Percentiles rank a stretch among this genome's conserved stretches.
phyloP scores from a whole-genome alignment of 805 yeast genomes.

The Wickerhamiella alocasiicola region DNA sequence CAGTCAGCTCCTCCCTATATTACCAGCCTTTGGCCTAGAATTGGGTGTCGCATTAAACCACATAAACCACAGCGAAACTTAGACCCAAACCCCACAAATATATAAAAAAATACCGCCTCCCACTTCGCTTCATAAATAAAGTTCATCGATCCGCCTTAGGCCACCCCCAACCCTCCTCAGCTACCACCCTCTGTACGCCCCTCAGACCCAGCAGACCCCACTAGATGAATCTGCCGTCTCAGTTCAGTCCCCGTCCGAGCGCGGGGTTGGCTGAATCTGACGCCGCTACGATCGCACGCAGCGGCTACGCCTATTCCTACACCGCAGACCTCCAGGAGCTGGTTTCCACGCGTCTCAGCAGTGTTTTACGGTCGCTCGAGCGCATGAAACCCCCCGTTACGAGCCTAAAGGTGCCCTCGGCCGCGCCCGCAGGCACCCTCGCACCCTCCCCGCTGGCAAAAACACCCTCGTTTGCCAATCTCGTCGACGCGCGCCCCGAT shows the following conservation, averaged over 20 bases:
- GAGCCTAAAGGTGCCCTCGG: constrained; percentile 12
- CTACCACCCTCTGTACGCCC: too few species aligned
- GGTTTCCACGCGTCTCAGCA: constrained; percentile 16
- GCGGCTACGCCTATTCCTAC: constrained; percentile 16
- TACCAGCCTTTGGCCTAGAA: too few species aligned
- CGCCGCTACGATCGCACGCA: constrained; percentile 8
- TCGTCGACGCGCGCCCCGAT: constrained; percentile 1
- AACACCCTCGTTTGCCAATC: neutral
- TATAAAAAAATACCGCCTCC: too few species aligned
- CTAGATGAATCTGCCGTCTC: constrained; percentile 5
- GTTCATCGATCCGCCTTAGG: too few species aligned
- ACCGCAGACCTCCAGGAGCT: constrained; percentile 16
- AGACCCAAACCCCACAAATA: too few species aligned
- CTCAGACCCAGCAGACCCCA: too few species aligned
- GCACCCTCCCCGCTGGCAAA: constrained; percentile 7
- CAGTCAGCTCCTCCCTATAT: too few species aligned
- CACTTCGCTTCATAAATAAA: too few species aligned
- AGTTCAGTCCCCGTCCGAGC: constrained; percentile 10
- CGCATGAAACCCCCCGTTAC: constrained; percentile 11
- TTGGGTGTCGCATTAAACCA: too few species aligned
- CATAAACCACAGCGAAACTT: too few species aligned
- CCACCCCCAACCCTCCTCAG: too few species aligned
- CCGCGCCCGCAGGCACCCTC: constrained; percentile 1
- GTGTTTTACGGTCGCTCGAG: constrained; percentile 15
- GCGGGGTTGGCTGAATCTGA: constrained; percentile 5